phyloP scores from a whole-genome alignment of 192 early-diverging fungal genomes.

The Coemansia sp. region DNA sequence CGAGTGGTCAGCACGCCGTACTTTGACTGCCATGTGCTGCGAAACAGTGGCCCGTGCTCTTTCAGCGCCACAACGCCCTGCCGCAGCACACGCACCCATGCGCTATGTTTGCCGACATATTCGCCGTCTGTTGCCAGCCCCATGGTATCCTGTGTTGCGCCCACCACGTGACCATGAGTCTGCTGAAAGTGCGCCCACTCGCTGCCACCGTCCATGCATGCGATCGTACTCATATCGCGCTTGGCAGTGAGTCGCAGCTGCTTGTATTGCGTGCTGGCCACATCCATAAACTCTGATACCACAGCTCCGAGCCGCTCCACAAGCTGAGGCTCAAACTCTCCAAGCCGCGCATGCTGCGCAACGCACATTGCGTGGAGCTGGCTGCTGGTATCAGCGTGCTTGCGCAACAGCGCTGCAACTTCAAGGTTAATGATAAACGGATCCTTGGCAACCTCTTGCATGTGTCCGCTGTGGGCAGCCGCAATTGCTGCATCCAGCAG shows the following conservation, averaged over 20 bases:
- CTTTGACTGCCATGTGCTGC: constrained; percentile 53
- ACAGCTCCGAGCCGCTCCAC: constrained; percentile 15
- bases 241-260: constrained; percentile 29
- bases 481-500: constrained; percentile 22
- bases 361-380: constrained; percentile 9
- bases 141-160: constrained; percentile 11
- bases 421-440: constrained; percentile 52
- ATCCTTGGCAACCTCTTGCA: constrained; percentile 30
- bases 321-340: constrained; percentile 32
- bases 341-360: constrained; percentile 26
- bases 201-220: constrained; percentile 14
- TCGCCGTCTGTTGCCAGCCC: constrained; percentile 12
- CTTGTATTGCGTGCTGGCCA: constrained; percentile 19
- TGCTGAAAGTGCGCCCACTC: constrained; percentile 36
- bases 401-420: constrained; percentile 43
- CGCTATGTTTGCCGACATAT: constrained; percentile 24
- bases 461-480: constrained; percentile 6
- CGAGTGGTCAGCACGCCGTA: constrained; percentile 49
- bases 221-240: constrained; percentile 17
- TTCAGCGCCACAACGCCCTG: constrained; percentile 49
- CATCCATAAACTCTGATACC: constrained; percentile 19
- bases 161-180: constrained; percentile 12
- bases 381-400: constrained; percentile 30
- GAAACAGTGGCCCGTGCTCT: constrained; percentile 43
- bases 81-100: constrained; percentile 42